Percentiles rank a stretch among this genome's conserved stretches.
phyloP scores from a whole-genome alignment of 140 eudicot genomes.

The Oenanthe javanica region DNA sequence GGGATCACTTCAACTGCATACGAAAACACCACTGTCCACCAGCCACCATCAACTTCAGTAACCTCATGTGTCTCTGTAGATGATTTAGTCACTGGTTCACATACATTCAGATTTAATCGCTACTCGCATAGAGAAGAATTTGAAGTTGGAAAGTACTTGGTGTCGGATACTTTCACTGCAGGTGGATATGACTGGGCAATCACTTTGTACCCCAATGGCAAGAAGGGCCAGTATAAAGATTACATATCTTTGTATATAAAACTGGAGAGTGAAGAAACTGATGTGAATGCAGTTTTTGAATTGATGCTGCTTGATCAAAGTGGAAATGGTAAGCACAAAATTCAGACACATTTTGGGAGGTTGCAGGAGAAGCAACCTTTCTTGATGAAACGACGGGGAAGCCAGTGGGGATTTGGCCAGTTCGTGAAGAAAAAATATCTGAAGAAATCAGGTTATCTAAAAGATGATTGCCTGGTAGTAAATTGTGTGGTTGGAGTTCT shows the following conservation, averaged over 20 bases:
- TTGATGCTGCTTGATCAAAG: slow-evolving; percentile 1
- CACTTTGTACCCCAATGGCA: neutral
- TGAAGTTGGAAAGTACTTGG: neutral
- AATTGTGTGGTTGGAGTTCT: slow-evolving; percentile 5
- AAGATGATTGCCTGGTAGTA: slow-evolving; percentile 1
- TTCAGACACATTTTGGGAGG: neutral
- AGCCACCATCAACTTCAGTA: neutral
- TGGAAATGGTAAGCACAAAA: neutral
- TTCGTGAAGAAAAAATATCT: neutral
- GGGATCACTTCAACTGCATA: neutral
- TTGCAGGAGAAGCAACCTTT: neutral
- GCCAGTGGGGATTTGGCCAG: neutral
- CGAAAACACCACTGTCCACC: neutral
- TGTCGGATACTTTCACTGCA: neutral
- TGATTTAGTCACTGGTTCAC: slow-evolving; percentile 1
- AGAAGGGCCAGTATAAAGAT: neutral
- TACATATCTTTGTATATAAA: slow-evolving; percentile 1
- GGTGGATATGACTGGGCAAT: neutral
- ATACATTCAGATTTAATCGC: neutral
- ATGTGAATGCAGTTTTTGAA: slow-evolving; percentile 1
- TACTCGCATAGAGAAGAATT: neutral
- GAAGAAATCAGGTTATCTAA: neutral
- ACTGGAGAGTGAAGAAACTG: neutral
- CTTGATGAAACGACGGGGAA: neutral
- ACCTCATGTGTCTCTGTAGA: neutral